Base-by-base conservation (phyloP, 441 rosid species). In the Mallotus japonicus region DNA sequence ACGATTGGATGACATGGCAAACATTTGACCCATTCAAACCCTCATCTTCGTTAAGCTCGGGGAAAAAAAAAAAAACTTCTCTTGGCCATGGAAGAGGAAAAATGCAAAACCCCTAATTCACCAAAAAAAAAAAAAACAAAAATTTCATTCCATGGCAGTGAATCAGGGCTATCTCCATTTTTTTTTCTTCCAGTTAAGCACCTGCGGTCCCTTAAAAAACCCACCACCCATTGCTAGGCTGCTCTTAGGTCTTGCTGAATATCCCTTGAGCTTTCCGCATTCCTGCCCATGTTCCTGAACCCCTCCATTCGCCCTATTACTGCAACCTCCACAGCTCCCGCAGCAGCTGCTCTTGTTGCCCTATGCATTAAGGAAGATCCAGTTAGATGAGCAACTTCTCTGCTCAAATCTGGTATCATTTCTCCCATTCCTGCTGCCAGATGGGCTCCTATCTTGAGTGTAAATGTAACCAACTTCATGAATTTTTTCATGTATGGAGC, bases 371-470 rank as follows among this genome's bases (percentile, higher is more conserved):
- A 72, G 51, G 98, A 83, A 67, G 97, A 88, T 59, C 85, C 90
- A 11, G 90, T 82, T 40, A 92, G 77, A 79, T 87, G 95, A 46
- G 96, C 89, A 24, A 90, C 88, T 79, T 88, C 96, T 65, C 89
- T 84, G 85, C 99, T 86, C 77, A 92, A 86, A 78, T 95, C 97
- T 28, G 98, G 97, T 85, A 95, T n/a, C n/a, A n/a, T n/a, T n/a
- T n/a, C n/a, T n/a, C n/a, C n/a, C n/a, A n/a, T n/a, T n/a, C n/a
- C n/a, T 95, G 89, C 93, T 72, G 94, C 98, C 75, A 95, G 85
- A 83, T 95, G 95, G 13, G 97, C 96, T 71, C 99, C 99, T 50
- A 95, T 95, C 85, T 90, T 89, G 49, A 93, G 87, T 16, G 97
- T 95, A 80, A 93, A 90, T 16, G 99, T 95, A 37, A 91, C 54